Evolutionary conservation across 768 basidiomycete genomes (phyloP).

Genomic region (Boletellus ananas): DNA sequence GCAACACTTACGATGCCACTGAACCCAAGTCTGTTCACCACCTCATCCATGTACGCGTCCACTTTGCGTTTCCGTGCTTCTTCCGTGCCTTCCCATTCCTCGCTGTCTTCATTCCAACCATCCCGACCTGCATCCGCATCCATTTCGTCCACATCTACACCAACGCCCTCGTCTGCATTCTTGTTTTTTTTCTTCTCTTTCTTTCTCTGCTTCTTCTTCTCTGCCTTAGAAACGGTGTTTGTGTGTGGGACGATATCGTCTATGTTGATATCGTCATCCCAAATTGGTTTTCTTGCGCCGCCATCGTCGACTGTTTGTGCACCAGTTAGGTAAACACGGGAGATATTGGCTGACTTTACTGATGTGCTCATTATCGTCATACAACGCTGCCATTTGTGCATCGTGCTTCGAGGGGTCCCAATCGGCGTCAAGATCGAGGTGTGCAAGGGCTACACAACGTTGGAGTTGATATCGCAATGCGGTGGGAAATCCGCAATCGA

Average conservation of each 20-base stretch:
- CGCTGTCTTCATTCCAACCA: constrained; percentile 40
- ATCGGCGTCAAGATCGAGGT: constrained; percentile 84
- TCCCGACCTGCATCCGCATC: constrained; percentile 49
- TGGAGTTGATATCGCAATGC: neutral
- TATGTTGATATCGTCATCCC: constrained; percentile 90
- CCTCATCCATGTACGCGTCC: constrained; percentile 87
- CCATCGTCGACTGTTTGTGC: constrained; percentile 25
- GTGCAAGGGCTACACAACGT: constrained; percentile 47
- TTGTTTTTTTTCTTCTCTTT: constrained; percentile 43
- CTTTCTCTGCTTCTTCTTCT: constrained; percentile 40
- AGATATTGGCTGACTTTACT: constrained; percentile 15
- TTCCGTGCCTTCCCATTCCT: constrained; percentile 86
- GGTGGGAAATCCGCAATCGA: neutral
- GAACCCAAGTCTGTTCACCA: constrained; percentile 81
- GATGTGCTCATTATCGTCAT: constrained; percentile 49
- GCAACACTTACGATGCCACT: constrained; percentile 78
- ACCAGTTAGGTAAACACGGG: neutral
- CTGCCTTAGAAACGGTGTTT: constrained; percentile 28
- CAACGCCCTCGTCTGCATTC: constrained; percentile 42
- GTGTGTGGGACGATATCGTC: constrained; percentile 50
- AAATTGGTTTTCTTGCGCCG: constrained; percentile 69
- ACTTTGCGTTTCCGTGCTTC: constrained; percentile 82
- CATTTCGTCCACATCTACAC: constrained; percentile 45
- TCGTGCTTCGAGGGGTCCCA: constrained; percentile 91
- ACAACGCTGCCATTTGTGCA: constrained; percentile 72